Evolutionary conservation across 2,329 filamentous ascomycete genomes (phyloP).

Genomic region (Pseudogymnoascus sp.): DNA sequence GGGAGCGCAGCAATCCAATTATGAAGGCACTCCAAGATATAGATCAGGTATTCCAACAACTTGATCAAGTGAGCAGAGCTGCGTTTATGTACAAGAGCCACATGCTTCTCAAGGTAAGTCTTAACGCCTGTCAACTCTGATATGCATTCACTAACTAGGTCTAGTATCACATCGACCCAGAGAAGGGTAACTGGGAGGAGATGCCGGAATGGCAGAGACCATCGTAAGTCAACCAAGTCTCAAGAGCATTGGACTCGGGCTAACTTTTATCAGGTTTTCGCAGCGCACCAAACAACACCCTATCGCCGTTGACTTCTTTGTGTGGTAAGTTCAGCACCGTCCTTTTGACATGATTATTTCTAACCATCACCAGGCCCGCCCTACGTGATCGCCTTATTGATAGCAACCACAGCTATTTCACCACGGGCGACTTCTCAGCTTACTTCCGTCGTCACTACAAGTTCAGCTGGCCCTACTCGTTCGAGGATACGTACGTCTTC

Average conservation of each 20-base stretch:
- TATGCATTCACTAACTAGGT: not conserved
- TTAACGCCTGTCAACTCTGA: not conserved
- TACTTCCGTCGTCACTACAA: slow-evolving; percentile 17
- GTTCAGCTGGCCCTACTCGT: slow-evolving; percentile 17
- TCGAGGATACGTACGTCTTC: slow-evolving; percentile 16
- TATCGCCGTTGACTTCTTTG: slow-evolving; percentile 18
- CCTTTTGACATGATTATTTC: not conserved
- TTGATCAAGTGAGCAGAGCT: slow-evolving; percentile 18
- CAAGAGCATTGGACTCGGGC: not conserved
- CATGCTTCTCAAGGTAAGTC: slow-evolving; percentile 16
- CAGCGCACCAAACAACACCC: slow-evolving; percentile 17
- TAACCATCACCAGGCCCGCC: slow-evolving; percentile 12
- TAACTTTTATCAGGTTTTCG: slow-evolving; percentile 7
- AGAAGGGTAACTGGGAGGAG: slow-evolving; percentile 13
- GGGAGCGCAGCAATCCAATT: slow-evolving; percentile 16
- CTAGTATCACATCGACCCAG: slow-evolving; percentile 18
- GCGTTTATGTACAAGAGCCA: slow-evolving; percentile 18
- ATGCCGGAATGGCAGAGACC: slow-evolving; percentile 19
- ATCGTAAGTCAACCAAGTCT: slow-evolving; percentile 10
- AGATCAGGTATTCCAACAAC: slow-evolving; percentile 16
- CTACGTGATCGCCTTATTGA: slow-evolving; percentile 17
- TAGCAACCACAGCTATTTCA: slow-evolving; percentile 15
- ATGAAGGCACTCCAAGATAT: slow-evolving; percentile 17
- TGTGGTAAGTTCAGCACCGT: slow-evolving; percentile 9
- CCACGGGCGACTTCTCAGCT: slow-evolving; percentile 13